These are phyloP conservation scores for Puccinellia tenuiflora DNA, from an alignment of 176 grass and related monocot genomes.

Conservation along the genomic window DNA sequence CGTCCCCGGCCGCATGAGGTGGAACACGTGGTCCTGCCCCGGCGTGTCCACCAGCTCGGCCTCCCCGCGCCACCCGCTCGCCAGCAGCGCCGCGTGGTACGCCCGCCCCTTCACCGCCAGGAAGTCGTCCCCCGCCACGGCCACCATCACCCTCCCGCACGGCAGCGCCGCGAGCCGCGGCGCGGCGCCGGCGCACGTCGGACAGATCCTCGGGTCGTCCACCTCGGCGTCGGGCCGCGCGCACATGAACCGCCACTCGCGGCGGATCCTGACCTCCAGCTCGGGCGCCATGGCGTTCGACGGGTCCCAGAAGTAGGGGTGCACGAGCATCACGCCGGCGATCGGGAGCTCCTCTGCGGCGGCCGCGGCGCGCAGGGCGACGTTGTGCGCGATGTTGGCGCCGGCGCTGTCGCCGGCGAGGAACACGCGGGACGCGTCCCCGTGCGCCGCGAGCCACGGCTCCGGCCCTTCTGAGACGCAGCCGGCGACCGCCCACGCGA, in stretches of 20 bases:
- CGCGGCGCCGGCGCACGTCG: too few relatives aligned
- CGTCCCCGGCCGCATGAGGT: background rate
- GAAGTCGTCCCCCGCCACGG: conserved; percentile 33
- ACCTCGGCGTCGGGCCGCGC: too few relatives aligned
- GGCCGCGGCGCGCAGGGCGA: conserved; percentile 35
- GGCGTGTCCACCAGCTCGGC: conserved; percentile 38
- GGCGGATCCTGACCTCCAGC: conserved; percentile 29
- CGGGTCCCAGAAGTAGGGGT: conserved; percentile 54
- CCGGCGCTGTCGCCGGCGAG: conserved; percentile 57
- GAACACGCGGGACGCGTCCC: conserved; percentile 40
- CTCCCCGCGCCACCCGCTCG: conserved; percentile 37
- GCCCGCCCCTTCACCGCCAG: conserved; percentile 37
- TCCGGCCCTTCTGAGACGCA: background rate
- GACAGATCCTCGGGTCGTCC: too few relatives aligned
- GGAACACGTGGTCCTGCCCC: conserved; percentile 32
- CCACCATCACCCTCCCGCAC: conserved; percentile 28
- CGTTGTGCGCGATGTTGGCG: conserved; percentile 59
- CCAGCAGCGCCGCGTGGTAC: conserved; percentile 27
- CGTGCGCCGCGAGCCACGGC: conserved; percentile 41
- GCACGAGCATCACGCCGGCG: conserved; percentile 30
- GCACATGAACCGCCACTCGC: conserved; percentile 37
- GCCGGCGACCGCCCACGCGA: conserved; percentile 25
- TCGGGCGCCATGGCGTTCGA: conserved; percentile 16
- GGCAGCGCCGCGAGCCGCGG: background rate
- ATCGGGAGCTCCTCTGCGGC: conserved; percentile 16